Conservation (phyloP, 352 stramenopile genomes). For the Phytophthora cactorum region DNA sequence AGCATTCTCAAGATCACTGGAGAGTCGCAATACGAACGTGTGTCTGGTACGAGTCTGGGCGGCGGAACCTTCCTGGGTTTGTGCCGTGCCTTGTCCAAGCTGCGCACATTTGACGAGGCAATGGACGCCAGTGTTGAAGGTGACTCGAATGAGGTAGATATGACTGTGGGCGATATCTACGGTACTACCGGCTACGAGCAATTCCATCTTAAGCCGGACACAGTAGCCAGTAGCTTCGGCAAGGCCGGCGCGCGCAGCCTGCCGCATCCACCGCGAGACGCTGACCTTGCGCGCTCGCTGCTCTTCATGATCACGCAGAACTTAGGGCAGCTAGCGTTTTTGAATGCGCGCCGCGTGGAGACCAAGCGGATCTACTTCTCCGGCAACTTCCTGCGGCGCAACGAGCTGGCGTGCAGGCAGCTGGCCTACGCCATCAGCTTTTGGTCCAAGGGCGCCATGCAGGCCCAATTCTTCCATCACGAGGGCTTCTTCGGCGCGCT, state of each 20-base stretch:
- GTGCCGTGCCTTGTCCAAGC: constrained; percentile 92
- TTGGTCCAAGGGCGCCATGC: constrained; percentile 94
- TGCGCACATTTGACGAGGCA: constrained; percentile 79
- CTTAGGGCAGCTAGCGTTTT: constrained; percentile 95
- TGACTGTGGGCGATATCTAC: constrained; percentile 99
- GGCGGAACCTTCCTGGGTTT: constrained; percentile 98
- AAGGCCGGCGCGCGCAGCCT: constrained; percentile 74
- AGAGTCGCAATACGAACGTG: constrained; percentile 92
- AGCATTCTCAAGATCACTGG: constrained; percentile 95
- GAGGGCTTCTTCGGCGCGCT: constrained; percentile 98
- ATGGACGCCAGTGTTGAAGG: constrained; percentile 76
- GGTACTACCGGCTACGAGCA: constrained; percentile 88
- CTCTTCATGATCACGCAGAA: constrained; percentile 99
- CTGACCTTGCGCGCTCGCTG: constrained; percentile 94
- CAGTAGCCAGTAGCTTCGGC: constrained; percentile 97
- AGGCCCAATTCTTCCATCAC: constrained; percentile 94
- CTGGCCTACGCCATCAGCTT: constrained; percentile 96
- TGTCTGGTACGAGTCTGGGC: constrained; percentile 97
- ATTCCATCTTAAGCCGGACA: constrained; percentile 84
- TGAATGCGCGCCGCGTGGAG: constrained; percentile 94
- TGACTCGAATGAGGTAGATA: constrained; percentile 88
- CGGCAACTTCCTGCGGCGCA: constrained; percentile 97
- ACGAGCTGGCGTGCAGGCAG: constrained; percentile 91
- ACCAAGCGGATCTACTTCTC: constrained; percentile 96
- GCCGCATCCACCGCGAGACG: constrained; percentile 69